Evolutionary conservation across 306 rosid genomes (phyloP), one percentile per base, ranked within the genome.

Genomic region (Neltuma alba): DNA sequence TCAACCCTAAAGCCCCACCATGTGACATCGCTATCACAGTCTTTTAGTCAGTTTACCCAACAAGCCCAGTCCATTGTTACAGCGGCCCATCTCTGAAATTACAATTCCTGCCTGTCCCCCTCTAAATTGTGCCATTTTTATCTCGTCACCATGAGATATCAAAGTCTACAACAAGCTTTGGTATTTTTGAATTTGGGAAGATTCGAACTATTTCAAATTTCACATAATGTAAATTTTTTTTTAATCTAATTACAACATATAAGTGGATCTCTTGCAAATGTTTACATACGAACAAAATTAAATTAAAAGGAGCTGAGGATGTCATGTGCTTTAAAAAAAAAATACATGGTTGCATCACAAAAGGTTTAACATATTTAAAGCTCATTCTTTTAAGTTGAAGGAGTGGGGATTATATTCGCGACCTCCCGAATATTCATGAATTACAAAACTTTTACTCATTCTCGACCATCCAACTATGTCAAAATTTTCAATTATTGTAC

Each of bases 11-110:
- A 52, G 58, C 23, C 27, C 27, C 27, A 16, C 58, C 31, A 23
- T 0, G 33, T 57, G 33, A 55, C 62, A 55, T 55, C 62, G 16
- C 31, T 23, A 4, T 57, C 63, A 57, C 0, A 9, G 2, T 57
- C 33, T 3, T 25, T 57, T n/a, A n/a, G n/a, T n/a, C n/a, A n/a
- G n/a, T n/a, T 3, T 25, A 3, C 15, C 33, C 16, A 2, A 2
- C n/a, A 34, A 76, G 75, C 67, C 78, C 82, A 9, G 71, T 81
- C 78, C 84, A 76, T 79, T 11, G 9, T 48, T 27, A 41, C 21
- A 30, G 13, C 2, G 75, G 81, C 58, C 70, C 44, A 62, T 15
- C 66, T 11, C 34, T 57, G 31, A 9, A 21, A 8, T 55, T 55
- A 21, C 31, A 54, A 54, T 8, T 47, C n/a, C 0, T 47, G 21